Evolutionary conservation across 2,329 filamentous ascomycete species (phyloP), one percentile per base, ranked within the genome.

Genomic region (Colletotrichum godetiae): DNA sequence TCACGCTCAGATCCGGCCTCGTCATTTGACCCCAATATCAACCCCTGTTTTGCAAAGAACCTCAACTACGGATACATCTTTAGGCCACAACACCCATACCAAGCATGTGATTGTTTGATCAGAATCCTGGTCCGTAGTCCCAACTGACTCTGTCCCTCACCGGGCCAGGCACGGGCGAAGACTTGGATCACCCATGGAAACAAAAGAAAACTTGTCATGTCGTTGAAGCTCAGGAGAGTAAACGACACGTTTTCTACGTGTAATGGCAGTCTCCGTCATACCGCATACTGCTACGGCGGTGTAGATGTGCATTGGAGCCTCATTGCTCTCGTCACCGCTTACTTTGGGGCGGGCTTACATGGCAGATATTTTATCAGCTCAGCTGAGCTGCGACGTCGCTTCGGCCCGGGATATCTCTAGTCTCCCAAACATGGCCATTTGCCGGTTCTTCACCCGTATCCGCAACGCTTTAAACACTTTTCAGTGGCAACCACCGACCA

Each of bases 51-150:
- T 24, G 15, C 22, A 27, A 37, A 19, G 3, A 24, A 22, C 33
- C 27, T 19, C 42, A 22, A 22, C 10, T 29, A 29, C 27, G 27
- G 27, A 29, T 29, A 29, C 42, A 49, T 22, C 42, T 22, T 49
- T 22, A 19, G 19, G 4, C 7, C 11, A 53, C 42, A 42, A 42
- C 33, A 15, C 52, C 37, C 11, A 55, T 31, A 12, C 15, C 27
- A 55, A n/a, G 55, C 70, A 73, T 73, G 70, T 73, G 70, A 66
- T 65, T 29, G 31, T 31, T 59, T 42, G 55, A 49, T 24, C 53
- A 53, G 31, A 8, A 37, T 19, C 24, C 55, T 42, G 63, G 24
- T 37, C 42, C 12, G 27, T 62, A 52, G 61, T 42, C 15, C 57
- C 37, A 57, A 52, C 68, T 63, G 52, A 42, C 65, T 52, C 37